Base-by-base conservation (phyloP, 2,329 filamentous ascomycete genomes). In the Colletotrichum spinosum region DNA sequence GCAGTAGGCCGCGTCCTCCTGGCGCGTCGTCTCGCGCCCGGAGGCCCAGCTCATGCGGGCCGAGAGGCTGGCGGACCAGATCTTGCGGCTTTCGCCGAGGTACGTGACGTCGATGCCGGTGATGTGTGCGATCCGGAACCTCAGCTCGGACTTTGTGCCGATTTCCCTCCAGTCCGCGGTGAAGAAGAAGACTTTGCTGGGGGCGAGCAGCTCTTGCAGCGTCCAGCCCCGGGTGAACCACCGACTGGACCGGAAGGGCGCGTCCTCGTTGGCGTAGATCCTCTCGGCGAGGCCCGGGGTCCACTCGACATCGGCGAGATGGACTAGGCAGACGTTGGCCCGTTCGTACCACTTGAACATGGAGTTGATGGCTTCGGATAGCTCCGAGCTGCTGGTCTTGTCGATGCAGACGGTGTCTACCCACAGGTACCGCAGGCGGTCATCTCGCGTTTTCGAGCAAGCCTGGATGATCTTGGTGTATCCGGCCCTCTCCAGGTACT, bases 191-290 rank as follows among this genome's bases (percentile, higher is more conserved):
- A 78, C 17, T 0, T 65, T 45, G 1, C 13, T 15, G 1, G 76
- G 76, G 0, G 77, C 90, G 5, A 93, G 81, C 0, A 91, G 88
- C 75, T 92, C 88, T 72, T 90, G 90, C 68, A 90, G 78, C 0
- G 88, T 92, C 71, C 88, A 86, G n/a, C 76, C 76, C 85, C 83
- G 68, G 1, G 70, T 73, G 56, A 78, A 78, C 76, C 77, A 79
- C 7, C 72, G 68, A 51, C 55, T 59, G 3, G 34, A 41, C 7
- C 48, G n/a, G 13, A 65, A 60, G 12, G 15, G 34, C 5, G 38
- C 37, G 13, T 53, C 4, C n/a, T 59, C 11, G 12, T 49, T 37
- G 42, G 49, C 39, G 38, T 60, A 39, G 12, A 61, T 61, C 2
- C 42, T 35, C 1, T 58, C 15, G 2, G 15, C 25, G 12, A 63